These are phyloP conservation scores for Echium plantagineum DNA, from an alignment of 257 asterid species.

Conservation along the genomic window DNA sequence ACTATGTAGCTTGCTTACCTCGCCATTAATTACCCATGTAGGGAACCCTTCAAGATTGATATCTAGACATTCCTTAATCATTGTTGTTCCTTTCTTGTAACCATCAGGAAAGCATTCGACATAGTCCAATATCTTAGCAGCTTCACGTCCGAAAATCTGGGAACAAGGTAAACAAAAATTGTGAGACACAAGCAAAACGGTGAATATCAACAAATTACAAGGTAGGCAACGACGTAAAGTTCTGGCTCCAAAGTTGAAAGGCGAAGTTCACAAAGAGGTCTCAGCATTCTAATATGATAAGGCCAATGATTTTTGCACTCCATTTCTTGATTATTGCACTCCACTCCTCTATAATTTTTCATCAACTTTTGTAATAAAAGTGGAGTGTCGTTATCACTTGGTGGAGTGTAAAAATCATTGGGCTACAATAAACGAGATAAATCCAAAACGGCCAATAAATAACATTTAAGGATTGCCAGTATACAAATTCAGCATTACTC, in stretches of 20 bases:
- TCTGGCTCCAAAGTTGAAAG: background rate
- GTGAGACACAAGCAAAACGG: background rate
- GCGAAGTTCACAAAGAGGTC: background rate
- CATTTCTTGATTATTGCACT: too few relatives aligned
- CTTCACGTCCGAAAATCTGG: constrained; percentile 85
- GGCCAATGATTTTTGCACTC: too few relatives aligned
- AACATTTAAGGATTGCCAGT: too few relatives aligned
- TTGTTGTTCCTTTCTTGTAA: constrained; percentile 42
- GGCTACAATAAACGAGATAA: background rate
- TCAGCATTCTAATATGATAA: background rate
- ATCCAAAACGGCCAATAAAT: too few relatives aligned
- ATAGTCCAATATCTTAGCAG: constrained; percentile 60
- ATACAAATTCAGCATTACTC: too few relatives aligned
- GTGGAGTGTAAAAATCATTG: too few relatives aligned
- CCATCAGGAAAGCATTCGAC: constrained; percentile 89
- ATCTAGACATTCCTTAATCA: constrained; percentile 55
- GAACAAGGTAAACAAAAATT: background rate
- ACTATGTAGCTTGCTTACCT: constrained; percentile 30
- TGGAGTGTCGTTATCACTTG: too few relatives aligned
- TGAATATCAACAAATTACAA: background rate
- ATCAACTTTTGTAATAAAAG: too few relatives aligned
- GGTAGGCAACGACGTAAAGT: background rate
- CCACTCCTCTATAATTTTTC: too few relatives aligned
- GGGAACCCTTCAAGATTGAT: constrained; percentile 63
- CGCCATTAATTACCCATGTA: constrained; percentile 69